A percentile compares a stretch with the other conserved stretches of the same genome.
These are phyloP conservation scores for Anisodus acutangulus DNA, from an alignment of 257 asterid species.

Conservation along the genomic window DNA sequence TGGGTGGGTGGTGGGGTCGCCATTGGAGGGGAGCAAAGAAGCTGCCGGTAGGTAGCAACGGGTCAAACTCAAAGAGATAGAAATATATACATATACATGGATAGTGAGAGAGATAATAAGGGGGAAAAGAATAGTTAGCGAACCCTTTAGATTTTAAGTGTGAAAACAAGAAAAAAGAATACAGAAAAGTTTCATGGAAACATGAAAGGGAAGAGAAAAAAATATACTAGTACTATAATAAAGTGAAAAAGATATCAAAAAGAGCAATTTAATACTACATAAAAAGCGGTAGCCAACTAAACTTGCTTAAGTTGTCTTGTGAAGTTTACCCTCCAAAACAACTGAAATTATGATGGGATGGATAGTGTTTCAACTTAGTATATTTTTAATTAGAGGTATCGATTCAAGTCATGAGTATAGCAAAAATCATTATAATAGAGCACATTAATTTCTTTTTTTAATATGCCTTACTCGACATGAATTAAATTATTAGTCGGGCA, in stretches of 20 bases:
- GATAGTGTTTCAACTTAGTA: too few species aligned
- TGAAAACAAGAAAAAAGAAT: constrained; percentile 52
- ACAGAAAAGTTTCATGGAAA: constrained; percentile 24
- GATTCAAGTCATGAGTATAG: too few species aligned
- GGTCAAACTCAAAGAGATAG: constrained; percentile 77
- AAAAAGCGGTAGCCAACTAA: constrained; percentile 41
- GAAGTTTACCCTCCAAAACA: neutral
- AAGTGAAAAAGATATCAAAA: neutral
- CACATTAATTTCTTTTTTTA: too few species aligned
- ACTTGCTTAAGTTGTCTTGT: constrained; percentile 29
- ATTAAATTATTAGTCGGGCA: too few species aligned
- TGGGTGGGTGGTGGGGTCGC: constrained; percentile 66
- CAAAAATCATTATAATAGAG: too few species aligned
- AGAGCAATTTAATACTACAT: neutral
- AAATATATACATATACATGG: constrained; percentile 15
- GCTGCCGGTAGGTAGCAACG: constrained; percentile 96
- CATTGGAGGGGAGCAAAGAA: constrained; percentile 61
- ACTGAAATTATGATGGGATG: too few species aligned
- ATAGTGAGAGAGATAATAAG: constrained; percentile 18
- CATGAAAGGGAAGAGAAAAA: neutral
- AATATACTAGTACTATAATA: neutral
- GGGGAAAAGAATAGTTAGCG: constrained; percentile 31
- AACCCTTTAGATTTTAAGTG: constrained; percentile 46
- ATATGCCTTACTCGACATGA: too few species aligned
- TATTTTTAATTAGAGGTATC: too few species aligned